Evolutionary conservation across 2,329 filamentous ascomycete species (phyloP).

Genomic region (Alternaria triticina): DNA sequence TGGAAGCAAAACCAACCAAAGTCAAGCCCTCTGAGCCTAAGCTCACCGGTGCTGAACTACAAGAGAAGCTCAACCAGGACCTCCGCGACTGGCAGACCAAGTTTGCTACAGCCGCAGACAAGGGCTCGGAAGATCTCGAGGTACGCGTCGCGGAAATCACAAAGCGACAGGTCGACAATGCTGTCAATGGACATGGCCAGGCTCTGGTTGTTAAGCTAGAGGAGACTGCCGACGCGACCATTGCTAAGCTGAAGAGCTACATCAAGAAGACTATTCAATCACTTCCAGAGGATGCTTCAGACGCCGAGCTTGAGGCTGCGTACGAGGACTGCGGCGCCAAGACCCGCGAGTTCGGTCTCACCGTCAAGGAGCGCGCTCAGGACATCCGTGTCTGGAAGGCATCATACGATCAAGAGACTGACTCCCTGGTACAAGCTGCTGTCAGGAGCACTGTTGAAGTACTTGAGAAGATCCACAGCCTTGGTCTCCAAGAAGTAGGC

Average conservation of each 20-base stretch:
- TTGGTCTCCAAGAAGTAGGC: slow-evolving; percentile 88
- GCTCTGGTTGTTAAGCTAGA: slow-evolving; percentile 73
- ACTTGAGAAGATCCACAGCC: slow-evolving; percentile 79
- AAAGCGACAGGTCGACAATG: slow-evolving; percentile 69
- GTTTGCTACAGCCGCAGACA: slow-evolving; percentile 83
- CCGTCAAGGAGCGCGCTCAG: slow-evolving; percentile 79
- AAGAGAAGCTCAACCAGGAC: slow-evolving; percentile 74
- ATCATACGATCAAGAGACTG: slow-evolving; percentile 72
- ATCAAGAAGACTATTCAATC: slow-evolving; percentile 64
- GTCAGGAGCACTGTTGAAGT: slow-evolving; percentile 83
- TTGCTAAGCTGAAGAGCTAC: slow-evolving; percentile 69
- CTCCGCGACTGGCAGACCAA: slow-evolving; percentile 86
- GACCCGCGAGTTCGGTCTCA: slow-evolving; percentile 71
- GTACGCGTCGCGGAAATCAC: slow-evolving; percentile 74
- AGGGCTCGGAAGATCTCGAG: slow-evolving; percentile 74
- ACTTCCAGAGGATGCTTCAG: slow-evolving; percentile 65
- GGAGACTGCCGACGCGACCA: slow-evolving; percentile 67
- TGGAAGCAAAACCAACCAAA: slow-evolving; percentile 19
- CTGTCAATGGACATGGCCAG: slow-evolving; percentile 70
- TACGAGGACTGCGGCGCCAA: slow-evolving; percentile 60
- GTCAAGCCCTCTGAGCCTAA: slow-evolving; percentile 29
- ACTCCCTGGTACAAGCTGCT: slow-evolving; percentile 71
- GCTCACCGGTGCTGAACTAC: slow-evolving; percentile 50
- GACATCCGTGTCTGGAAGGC: slow-evolving; percentile 78
- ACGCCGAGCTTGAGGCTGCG: slow-evolving; percentile 59